Base-by-base conservation (phyloP, 306 rosid genomes). In the Prosopis cineraria region DNA sequence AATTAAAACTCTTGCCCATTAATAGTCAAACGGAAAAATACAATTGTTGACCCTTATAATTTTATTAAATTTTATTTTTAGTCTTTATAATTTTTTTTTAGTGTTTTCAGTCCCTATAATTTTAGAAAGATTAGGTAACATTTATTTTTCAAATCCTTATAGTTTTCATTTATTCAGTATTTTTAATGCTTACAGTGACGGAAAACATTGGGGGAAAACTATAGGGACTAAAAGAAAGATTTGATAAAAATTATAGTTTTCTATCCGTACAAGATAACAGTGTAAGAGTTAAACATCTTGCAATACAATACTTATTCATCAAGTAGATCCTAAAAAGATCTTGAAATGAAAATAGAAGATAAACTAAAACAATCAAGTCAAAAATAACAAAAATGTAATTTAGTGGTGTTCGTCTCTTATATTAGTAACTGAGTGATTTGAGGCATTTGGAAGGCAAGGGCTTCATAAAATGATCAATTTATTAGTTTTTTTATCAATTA, bases 401-500 rank as follows among this genome's bases (percentile, higher is more conserved):
- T 8, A 10, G 12, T 12, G 43, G 3, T 0, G 43, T 39, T 39
- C 43, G 10, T 39, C 12, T 45, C 12, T 52, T 25, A 20, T 27
- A 20, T 27, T 8, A 52, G 3, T 20, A 52, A 20, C n/a, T 7
- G 13, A 52, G 13, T 27, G 27, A 52, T 50, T n/a, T 2, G 58
- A n/a, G 58, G 58, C 10, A 50, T n/a, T 12, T 52, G 59, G 13
- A 52, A 52, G 59, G 12, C 5, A 13, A 52, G 59, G 59, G 59
- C 80, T 79, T 88, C 10, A 89, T 50, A 68, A 87, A 85, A 77
- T 74, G 74, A 52, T 73, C 88, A n/a, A n/a, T n/a, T n/a, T n/a
- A n/a, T n/a, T n/a, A n/a, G n/a, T n/a, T n/a, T n/a, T n/a, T n/a
- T n/a, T n/a, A n/a, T n/a, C n/a, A n/a, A n/a, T n/a, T n/a, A n/a